Evolutionary conservation across 179 eudicot species (phyloP).

Genomic region (Spergularia azorica): DNA sequence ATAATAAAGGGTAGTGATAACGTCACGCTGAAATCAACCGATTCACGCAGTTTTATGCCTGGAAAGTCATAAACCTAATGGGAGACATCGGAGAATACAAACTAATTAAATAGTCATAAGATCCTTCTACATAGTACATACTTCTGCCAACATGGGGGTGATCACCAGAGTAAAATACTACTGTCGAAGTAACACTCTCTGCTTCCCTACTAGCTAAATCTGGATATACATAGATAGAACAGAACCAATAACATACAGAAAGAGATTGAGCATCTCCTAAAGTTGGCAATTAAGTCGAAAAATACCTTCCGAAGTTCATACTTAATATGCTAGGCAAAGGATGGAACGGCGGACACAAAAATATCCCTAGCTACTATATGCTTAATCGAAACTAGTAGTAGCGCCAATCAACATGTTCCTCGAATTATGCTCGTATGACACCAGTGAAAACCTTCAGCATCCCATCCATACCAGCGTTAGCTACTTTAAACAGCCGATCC

Average conservation of each 20-base stretch:
- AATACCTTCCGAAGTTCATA: conserved; percentile 5
- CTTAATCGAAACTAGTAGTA: conserved; percentile 1
- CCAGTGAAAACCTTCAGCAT: background rate
- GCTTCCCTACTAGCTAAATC: conserved; percentile 16
- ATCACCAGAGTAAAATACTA: conserved; percentile 10
- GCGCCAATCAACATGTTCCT: conserved; percentile 12
- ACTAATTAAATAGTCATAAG: background rate
- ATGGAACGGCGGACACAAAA: conserved; percentile 17
- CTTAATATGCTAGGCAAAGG: background rate
- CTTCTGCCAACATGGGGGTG: conserved; percentile 7
- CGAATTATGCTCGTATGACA: conserved; percentile 23
- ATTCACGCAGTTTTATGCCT: no score
- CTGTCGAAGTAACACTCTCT: background rate
- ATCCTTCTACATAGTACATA: no score
- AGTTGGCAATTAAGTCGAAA: background rate
- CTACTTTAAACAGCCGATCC: background rate
- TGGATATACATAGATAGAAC: conserved; percentile 21
- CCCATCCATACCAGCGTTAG: background rate
- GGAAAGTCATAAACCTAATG: no score
- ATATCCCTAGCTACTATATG: conserved; percentile 20
- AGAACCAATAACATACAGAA: background rate
- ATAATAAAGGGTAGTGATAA: no score
- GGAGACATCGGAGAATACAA: background rate
- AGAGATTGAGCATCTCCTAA: background rate
- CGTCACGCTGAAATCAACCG: no score